phyloP scores from a whole-genome alignment of 2,329 filamentous ascomycete species.

The Trichoderma polysporum region DNA sequence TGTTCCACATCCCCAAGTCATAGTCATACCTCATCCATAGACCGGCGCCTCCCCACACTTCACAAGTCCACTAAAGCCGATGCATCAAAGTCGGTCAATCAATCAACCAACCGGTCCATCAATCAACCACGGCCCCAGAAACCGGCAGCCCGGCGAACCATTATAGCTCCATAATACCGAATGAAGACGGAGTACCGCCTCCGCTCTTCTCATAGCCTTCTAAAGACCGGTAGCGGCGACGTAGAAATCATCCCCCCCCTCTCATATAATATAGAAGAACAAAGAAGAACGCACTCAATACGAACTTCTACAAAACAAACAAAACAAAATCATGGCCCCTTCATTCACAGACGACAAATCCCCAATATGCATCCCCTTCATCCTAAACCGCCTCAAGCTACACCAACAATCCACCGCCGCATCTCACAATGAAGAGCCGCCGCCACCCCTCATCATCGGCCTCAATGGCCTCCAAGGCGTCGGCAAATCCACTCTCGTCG shows the following conservation, averaged over 20 bases:
- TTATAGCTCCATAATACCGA: too few species aligned
- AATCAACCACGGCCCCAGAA: not conserved
- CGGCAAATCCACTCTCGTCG: conserved; percentile 87
- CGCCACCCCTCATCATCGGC: conserved; percentile 72
- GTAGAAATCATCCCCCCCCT: not conserved
- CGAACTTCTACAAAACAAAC: not conserved
- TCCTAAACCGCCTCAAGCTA: conserved; percentile 57
- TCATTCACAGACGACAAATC: conserved; percentile 73
- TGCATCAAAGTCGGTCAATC: too few species aligned
- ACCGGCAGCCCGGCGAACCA: not conserved
- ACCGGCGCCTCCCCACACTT: not conserved
- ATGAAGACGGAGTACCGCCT: too few species aligned
- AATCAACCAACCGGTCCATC: not conserved
- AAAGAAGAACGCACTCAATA: not conserved
- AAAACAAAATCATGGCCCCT: not conserved
- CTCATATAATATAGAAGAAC: not conserved
- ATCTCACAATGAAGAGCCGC: conserved; percentile 28
- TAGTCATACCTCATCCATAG: too few species aligned
- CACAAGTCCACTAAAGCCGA: not conserved
- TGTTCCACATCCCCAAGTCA: not conserved
- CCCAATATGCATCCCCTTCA: conserved; percentile 74
- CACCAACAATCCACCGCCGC: conserved; percentile 37
- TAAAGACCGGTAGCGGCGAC: too few species aligned
- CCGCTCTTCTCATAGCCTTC: too few species aligned
- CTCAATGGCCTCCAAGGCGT: conserved; percentile 90